Base-by-base conservation (phyloP, 345 rosid genomes). In the Syzygium aqueum region DNA sequence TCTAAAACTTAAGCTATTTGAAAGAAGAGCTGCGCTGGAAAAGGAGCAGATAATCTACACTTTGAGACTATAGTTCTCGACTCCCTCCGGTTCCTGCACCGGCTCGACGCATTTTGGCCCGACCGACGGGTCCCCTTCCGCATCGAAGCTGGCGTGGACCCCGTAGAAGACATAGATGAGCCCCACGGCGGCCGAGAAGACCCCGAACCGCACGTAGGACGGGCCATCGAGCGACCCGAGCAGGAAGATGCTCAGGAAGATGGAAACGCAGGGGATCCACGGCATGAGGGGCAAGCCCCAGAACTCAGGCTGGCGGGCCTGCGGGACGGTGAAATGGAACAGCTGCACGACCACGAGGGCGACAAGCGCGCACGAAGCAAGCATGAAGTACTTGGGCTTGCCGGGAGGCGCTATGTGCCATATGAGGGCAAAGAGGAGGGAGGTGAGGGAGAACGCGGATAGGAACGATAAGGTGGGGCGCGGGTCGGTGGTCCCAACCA, bases 221-320 rank as follows among this genome's bases (percentile, higher is more conserved):
- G 92, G 93, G 50, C 93, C 95, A 33, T 92, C 96, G 17, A 96
- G 92, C 77, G 95, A 91, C 77, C 98, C 99, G 49, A 97, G 86
- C 86, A 97, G 88, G 88, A 97, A 97, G 28, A 97, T 92, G 91
- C 96, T 95, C 91, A 96, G 87, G 89, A 94, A 97, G 89, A 97
- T 95, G 19, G 99, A 97, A 21, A 90, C 87, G 50, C 96, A 93
- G 0, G 99, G 99, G 51, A 95, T 92, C 98, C 96, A 95, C 3
- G 99, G 99, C 99, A 97, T 97, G 83, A 95, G 89, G 0, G 99
- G 98, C 65, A 96, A 95, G 6, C 97, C 96, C 99, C 99, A 97
- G 54, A 97, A 91, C 89, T 96, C 97, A 0, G 99, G 99, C 67
- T 91, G 93, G 59, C 93, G 88, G 8, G 91, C 96, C 65, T 95